A percentile compares a stretch with the other conserved stretches of the same genome.
Conservation (phyloP, 164 flowering plant genomes). For the Piper longum region DNA sequence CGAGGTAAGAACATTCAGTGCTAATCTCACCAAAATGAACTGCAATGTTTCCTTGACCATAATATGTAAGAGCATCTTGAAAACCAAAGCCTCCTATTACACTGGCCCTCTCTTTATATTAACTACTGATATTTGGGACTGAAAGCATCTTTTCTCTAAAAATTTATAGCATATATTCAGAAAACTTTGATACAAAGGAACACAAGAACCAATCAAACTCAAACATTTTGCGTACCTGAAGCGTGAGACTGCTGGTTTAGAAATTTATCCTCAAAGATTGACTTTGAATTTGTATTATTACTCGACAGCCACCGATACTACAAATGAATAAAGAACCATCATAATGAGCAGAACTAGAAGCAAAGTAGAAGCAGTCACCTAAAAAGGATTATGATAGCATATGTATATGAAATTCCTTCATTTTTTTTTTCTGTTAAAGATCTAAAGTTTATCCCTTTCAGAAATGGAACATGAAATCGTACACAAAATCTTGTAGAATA, state of each 20-base stretch:
- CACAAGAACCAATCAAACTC: neutral
- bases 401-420: neutral
- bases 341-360: neutral
- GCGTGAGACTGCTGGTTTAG: slow-evolving; percentile 70
- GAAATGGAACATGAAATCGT: too few relatives aligned
- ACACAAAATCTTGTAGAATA: too few relatives aligned
- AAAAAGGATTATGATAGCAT: neutral
- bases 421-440: too few relatives aligned
- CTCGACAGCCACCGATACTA: slow-evolving; percentile 95
- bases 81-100: neutral
- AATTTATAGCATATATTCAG: too few relatives aligned
- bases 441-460: too few relatives aligned
- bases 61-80: too few relatives aligned
- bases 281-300: slow-evolving; percentile 37
- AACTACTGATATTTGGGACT: neutral
- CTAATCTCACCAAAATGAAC: too few relatives aligned
- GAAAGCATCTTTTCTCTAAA: too few relatives aligned
- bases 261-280: slow-evolving; percentile 85
- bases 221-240: slow-evolving; percentile 39
- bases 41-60: too few relatives aligned
- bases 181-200: neutral
- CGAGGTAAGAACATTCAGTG: too few relatives aligned
- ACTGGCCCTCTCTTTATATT: neutral
- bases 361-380: neutral
- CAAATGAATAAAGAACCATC: neutral